A percentile compares a stretch with the other conserved stretches of the same genome.
Evolutionary conservation across 2,329 filamentous ascomycete species (phyloP).

Genomic region (Meredithiella fracta): DNA sequence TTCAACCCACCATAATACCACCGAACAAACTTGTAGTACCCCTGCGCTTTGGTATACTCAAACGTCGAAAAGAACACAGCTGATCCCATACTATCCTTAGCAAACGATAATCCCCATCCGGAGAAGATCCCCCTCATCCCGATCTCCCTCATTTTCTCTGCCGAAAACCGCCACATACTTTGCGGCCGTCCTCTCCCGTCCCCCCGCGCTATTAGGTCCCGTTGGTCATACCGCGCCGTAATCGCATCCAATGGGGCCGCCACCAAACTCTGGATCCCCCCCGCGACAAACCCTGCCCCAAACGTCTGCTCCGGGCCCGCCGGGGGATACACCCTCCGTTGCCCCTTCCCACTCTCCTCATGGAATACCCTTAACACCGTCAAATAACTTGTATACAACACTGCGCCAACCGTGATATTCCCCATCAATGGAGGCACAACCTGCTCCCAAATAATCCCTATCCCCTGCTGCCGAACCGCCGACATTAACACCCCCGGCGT

Average conservation of each 20-base stretch:
- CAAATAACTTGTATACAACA: constrained; percentile 61
- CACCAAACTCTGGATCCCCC: constrained; percentile 50
- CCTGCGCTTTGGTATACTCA: constrained; percentile 60
- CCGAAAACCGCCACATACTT: constrained; percentile 59
- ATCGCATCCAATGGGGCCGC: constrained; percentile 63
- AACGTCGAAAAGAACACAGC: constrained; percentile 61
- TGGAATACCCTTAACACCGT: constrained; percentile 51
- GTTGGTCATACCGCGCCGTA: constrained; percentile 45
- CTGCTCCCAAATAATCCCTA: constrained; percentile 58
- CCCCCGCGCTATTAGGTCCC: constrained; percentile 24
- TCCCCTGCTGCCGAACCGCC: constrained; percentile 53
- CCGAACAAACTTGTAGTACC: constrained; percentile 51
- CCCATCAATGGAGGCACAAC: constrained; percentile 60
- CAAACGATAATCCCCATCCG: constrained; percentile 51
- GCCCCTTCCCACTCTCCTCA: constrained; percentile 38
- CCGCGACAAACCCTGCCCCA: constrained; percentile 52
- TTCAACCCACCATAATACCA: constrained; percentile 50
- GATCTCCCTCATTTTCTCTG: constrained; percentile 49
- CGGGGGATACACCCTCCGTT: constrained; percentile 53
- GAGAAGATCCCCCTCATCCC: constrained; percentile 57
- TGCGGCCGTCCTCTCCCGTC: constrained; percentile 22
- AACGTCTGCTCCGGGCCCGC: constrained; percentile 48
- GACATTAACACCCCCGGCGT: constrained; percentile 53
- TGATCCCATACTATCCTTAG: constrained; percentile 53
- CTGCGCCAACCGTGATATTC: constrained; percentile 56